Evolutionary conservation across 192 early-diverging fungal species (phyloP).

Genomic region (Glomus cerebriforme): DNA sequence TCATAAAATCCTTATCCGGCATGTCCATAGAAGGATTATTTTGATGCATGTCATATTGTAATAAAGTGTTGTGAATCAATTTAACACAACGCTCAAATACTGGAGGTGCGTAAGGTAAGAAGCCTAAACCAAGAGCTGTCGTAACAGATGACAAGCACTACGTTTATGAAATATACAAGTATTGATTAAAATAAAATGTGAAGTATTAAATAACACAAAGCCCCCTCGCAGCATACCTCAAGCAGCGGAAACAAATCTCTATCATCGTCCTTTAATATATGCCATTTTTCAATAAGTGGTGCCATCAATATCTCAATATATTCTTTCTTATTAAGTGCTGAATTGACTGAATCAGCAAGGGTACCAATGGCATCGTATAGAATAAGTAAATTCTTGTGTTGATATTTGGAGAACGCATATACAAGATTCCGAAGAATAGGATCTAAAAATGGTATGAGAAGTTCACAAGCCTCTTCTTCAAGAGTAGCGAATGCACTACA

Average conservation of each 20-base stretch:
- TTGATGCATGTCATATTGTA: constrained; percentile 57
- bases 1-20: constrained; percentile 96
- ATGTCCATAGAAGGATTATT: constrained; percentile 58
- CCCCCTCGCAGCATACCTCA: constrained; percentile 58
- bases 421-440: constrained; percentile 84
- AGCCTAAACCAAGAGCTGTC: constrained; percentile 82
- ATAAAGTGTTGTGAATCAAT: constrained; percentile 81
- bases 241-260: constrained; percentile 90
- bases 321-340: constrained; percentile 76
- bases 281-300: constrained; percentile 86
- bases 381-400: constrained; percentile 93
- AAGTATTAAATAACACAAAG: not conserved
- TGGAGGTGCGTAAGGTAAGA: constrained; percentile 79
- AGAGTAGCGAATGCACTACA: constrained; percentile 96
- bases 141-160: constrained; percentile 88
- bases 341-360: constrained; percentile 90
- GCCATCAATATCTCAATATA: constrained; percentile 87
- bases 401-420: constrained; percentile 86
- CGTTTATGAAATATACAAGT: not conserved
- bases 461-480: constrained; percentile 85
- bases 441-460: constrained; percentile 86
- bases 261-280: constrained; percentile 77
- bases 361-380: constrained; percentile 98
- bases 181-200: not conserved
- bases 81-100: constrained; percentile 91